Evolutionary conservation across 371 early-diverging fungal genomes (phyloP).

Genomic region (Apophysomyces ossiformis): DNA sequence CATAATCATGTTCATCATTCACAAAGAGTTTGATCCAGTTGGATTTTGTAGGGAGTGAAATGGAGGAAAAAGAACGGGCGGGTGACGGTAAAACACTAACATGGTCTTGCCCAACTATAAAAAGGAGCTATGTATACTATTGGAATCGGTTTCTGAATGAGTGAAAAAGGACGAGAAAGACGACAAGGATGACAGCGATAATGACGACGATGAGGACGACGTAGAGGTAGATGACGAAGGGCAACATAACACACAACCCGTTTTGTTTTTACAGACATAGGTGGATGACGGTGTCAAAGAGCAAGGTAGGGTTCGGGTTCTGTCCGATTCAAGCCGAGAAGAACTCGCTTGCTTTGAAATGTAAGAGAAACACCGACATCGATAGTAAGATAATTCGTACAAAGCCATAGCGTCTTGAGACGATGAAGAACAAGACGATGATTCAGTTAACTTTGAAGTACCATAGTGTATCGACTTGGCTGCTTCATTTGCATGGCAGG

Average conservation of each 20-base stretch:
- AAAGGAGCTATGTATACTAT: background rate
- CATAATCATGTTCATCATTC: too few relatives aligned
- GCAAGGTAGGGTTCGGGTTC: background rate
- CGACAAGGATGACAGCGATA: background rate
- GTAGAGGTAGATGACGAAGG: background rate
- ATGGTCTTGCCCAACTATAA: background rate
- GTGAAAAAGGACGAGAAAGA: background rate
- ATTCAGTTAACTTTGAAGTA: background rate
- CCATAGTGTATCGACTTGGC: conserved; percentile 23
- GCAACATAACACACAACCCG: background rate
- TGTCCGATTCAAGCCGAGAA: background rate
- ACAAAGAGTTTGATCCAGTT: too few relatives aligned
- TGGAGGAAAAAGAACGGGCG: too few relatives aligned
- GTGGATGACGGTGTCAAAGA: background rate
- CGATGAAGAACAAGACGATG: too few relatives aligned
- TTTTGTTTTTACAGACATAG: background rate
- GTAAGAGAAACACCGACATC: conserved; percentile 23
- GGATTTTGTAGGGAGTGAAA: too few relatives aligned
- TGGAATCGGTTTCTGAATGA: background rate
- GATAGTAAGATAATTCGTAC: conserved; percentile 21
- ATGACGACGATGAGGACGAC: background rate
- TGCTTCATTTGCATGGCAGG: conserved; percentile 32
- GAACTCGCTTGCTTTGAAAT: background rate
- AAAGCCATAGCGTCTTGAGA: conserved; percentile 11
- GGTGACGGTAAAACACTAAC: background rate